A percentile compares a stretch with the other conserved stretches of the same genome.
These are phyloP conservation scores for Porcisia hertigi DNA, from an alignment of 208 protist genomes.

Conservation along the genomic window DNA sequence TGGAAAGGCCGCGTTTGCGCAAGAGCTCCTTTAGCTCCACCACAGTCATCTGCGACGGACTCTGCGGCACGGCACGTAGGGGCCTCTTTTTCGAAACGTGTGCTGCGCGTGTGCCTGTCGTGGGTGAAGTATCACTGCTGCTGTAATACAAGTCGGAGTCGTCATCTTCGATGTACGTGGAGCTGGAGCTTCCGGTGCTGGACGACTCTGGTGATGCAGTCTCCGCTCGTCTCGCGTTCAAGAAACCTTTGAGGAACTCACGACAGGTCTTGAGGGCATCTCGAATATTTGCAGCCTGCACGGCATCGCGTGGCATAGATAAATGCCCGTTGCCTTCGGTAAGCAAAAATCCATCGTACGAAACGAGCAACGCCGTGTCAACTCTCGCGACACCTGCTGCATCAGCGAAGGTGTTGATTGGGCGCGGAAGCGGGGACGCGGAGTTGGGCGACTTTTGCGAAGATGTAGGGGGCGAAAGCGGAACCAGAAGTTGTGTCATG, in stretches of 20 bases:
- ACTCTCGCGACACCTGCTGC: neutral
- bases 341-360: conserved; percentile 66
- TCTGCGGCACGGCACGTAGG: neutral
- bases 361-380: conserved; percentile 58
- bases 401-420: neutral
- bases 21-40: conserved; percentile 36
- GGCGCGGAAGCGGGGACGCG: conserved; percentile 13
- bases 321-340: conserved; percentile 61
- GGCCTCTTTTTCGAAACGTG: neutral
- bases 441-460: conserved; percentile 16
- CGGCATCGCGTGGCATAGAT: conserved; percentile 39
- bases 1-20: conserved; percentile 40
- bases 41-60: conserved; percentile 35
- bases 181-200: conserved; percentile 29
- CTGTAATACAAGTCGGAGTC: conserved; percentile 23
- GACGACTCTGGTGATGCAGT: conserved; percentile 13
- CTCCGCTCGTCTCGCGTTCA: neutral
- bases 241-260: conserved; percentile 35
- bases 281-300: conserved; percentile 41
- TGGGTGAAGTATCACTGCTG: conserved; percentile 17
- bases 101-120: neutral
- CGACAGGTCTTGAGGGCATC: conserved; percentile 46
- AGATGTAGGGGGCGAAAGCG: conserved; percentile 32
- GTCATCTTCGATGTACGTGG: conserved; percentile 29
- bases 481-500: conserved; percentile 40